Percentiles rank a stretch among this genome's conserved stretches.
Evolutionary conservation across 2,329 filamentous ascomycete genomes (phyloP).

Genomic region (Clonostachys rosea): DNA sequence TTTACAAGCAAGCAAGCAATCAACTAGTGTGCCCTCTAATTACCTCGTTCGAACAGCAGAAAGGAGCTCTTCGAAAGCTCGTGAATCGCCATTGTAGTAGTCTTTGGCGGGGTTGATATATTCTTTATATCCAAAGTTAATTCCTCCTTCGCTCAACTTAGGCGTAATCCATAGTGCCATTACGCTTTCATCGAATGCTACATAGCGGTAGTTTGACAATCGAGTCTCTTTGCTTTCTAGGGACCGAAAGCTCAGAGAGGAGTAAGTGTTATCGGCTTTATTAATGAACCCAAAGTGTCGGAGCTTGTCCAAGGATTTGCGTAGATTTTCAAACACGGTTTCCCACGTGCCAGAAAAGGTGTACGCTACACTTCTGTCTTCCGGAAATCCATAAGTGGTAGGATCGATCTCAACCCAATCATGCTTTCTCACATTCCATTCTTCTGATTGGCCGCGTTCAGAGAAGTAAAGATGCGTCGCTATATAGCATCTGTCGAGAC

Average conservation of each 20-base stretch:
- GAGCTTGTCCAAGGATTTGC: slow-evolving; percentile 5
- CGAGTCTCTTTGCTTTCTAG: neutral
- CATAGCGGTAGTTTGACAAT: neutral
- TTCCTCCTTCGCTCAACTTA: neutral
- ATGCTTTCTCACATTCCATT: neutral
- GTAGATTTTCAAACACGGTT: slow-evolving; percentile 10
- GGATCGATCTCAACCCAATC: slow-evolving; percentile 7
- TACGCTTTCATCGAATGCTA: neutral
- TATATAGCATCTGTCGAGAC: slow-evolving; percentile 7
- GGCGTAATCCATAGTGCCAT: neutral
- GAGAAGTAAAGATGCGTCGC: slow-evolving; percentile 1
- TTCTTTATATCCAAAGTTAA: neutral
- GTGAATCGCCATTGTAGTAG: neutral
- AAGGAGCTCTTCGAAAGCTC: neutral
- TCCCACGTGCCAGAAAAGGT: slow-evolving; percentile 10
- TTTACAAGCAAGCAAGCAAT: too few relatives aligned
- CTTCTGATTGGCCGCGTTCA: neutral
- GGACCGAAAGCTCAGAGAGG: neutral
- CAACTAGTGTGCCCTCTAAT: too few relatives aligned
- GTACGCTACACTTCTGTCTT: neutral
- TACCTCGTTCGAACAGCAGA: neutral
- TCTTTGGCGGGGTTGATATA: neutral
- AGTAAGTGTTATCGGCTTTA: slow-evolving; percentile 4
- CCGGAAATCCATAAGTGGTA: slow-evolving; percentile 1
- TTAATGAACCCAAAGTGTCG: too few relatives aligned